Evolutionary conservation across 148 eudicot genomes (phyloP).

Genomic region (Amaranthus hypochondriacus): DNA sequence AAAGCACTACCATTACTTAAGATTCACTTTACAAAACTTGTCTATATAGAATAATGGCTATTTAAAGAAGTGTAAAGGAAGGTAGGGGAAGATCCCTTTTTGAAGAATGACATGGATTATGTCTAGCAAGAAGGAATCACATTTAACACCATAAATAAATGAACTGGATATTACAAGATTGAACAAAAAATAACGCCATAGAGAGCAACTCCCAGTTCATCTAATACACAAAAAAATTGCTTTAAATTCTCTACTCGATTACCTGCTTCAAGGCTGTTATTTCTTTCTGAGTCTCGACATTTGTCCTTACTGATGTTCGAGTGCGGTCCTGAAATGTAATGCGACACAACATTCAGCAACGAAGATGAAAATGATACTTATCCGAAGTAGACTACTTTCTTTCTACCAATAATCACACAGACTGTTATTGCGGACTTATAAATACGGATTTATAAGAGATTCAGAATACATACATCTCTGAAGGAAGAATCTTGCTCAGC

Average conservation of each 20-base stretch:
- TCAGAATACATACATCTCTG: slow-evolving; percentile 42
- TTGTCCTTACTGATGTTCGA: slow-evolving; percentile 17
- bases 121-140: slow-evolving; percentile 4
- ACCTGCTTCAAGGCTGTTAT: slow-evolving; percentile 18
- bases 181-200: slow-evolving; percentile 2
- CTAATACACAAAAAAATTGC: slow-evolving; percentile 15
- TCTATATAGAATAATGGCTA: slow-evolving; percentile 12
- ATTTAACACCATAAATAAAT: slow-evolving; percentile 18
- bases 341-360: slow-evolving; percentile 1
- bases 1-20: slow-evolving; percentile 18
- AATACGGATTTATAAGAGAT: neutral
- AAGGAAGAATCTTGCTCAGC: slow-evolving; percentile 48
- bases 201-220: neutral
- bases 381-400: neutral
- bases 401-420: neutral
- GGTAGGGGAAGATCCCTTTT: neutral
- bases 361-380: neutral
- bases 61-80: slow-evolving; percentile 12
- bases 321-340: slow-evolving; percentile 24
- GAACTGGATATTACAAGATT: slow-evolving; percentile 6
- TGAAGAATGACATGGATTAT: neutral
- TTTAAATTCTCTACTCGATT: slow-evolving; percentile 18
- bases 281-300: slow-evolving; percentile 21
- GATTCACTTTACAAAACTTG: slow-evolving; percentile 19
- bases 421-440: neutral